Evolutionary conservation across 371 early-diverging fungal species (phyloP).

Genomic region (Haplosporangium sp.): DNA sequence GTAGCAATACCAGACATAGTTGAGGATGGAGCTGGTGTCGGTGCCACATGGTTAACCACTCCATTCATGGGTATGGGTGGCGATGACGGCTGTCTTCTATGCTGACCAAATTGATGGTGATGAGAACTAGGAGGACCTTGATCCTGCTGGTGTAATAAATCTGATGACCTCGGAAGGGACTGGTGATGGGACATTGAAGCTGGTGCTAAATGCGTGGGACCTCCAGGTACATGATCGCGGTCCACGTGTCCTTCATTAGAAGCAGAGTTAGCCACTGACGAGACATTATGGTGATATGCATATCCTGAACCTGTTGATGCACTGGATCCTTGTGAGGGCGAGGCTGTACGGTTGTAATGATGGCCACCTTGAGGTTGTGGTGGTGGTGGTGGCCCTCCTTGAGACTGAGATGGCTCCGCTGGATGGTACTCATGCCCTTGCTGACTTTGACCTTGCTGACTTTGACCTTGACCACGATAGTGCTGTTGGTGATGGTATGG

Average conservation of each 20-base stretch:
- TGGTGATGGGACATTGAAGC: conserved; percentile 40
- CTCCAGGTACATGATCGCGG: conserved; percentile 25
- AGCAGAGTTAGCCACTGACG: conserved; percentile 11
- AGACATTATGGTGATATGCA: conserved; percentile 25
- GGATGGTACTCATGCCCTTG: conserved; percentile 45
- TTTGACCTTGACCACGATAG: conserved; percentile 24
- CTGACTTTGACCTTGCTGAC: conserved; percentile 28
- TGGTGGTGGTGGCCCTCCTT: conserved; percentile 28
- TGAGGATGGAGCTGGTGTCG: conserved; percentile 17
- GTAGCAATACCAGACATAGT: conserved; percentile 12
- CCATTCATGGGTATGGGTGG: conserved; percentile 45
- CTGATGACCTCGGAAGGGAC: conserved; percentile 16
- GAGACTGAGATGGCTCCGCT: conserved; percentile 30
- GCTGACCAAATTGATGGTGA: conserved; percentile 31
- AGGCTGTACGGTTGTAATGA: conserved; percentile 30
- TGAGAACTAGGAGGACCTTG: conserved; percentile 25
- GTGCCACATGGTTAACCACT: conserved; percentile 14
- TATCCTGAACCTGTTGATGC: conserved; percentile 25
- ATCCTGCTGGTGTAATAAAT: conserved; percentile 31
- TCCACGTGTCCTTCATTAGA: conserved; percentile 20
- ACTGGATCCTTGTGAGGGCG: conserved; percentile 25
- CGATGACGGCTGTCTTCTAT: conserved; percentile 36
- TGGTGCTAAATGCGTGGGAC: conserved; percentile 38
- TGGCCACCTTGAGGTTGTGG: conserved; percentile 42
- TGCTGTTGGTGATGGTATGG: conserved; percentile 34